Evolutionary conservation across 352 stramenopile genomes (phyloP), one percentile per base, ranked within the genome.

Genomic region (Blastocystis sp.): DNA sequence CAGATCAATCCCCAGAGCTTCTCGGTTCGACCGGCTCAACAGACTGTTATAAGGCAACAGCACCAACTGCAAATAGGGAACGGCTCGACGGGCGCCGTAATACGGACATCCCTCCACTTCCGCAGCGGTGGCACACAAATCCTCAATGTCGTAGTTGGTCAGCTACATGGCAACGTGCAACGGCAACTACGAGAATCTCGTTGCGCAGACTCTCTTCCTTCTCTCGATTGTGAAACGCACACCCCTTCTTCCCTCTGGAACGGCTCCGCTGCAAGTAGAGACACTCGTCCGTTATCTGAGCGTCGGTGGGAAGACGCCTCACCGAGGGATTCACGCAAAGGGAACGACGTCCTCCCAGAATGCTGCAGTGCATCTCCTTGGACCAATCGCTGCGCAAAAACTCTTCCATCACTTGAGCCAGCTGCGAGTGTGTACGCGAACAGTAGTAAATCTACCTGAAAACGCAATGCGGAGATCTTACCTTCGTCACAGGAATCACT

Each of bases 81-180:
- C 87, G 48, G 93, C 95, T 69, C 93, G 90, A 51, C 94, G 89
- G 9, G 92, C 90, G 4, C 94, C 95, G 88, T 99, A 99, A 87
- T 99, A 99, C 4, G 95, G 93, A 87, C 96, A 99, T 51, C 92
- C 93, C 4, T 92, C 92, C 88, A 93, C 92, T 21, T 95, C 89
- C 46, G 92, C 88, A 27, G 95, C 95, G 11, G 98, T 88, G 16
- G 88, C 88, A 29, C 92, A 90, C 0, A 98, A 87, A 69, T 99
- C 96, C 90, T 99, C 96, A 69, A 99, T 97, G 84, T 98, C 96
- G 18, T n/a, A 24, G 32, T 78, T 42, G 59, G 6, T 40, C 48
- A 54, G 56, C 78, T 87, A 21, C 36, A 56, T 48, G 46, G 53
- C 87, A 65, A 73, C 4, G 64, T 71, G 77, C 38, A 49, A 63